These are phyloP conservation scores for Zalaria sp. DNA, from an alignment of 2,329 filamentous ascomycete species.

Conservation along the genomic window DNA sequence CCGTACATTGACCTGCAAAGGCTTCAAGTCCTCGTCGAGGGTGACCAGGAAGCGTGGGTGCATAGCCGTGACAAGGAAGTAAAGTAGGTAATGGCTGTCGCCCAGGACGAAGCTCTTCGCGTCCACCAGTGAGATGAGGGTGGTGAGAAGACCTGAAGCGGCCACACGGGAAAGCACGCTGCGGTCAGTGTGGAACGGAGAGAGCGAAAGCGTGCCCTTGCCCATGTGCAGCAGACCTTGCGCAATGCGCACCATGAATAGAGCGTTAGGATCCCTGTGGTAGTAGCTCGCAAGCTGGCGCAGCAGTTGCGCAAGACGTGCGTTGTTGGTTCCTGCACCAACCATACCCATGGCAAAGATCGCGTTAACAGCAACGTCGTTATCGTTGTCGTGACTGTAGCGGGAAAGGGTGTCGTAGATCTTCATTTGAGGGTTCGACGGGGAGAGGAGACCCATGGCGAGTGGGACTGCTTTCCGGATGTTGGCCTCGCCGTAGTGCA, in stretches of 20 bases:
- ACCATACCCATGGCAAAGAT: conserved; percentile 98
- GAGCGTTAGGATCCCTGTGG: conserved; percentile 84
- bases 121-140: conserved; percentile 87
- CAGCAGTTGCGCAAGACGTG: conserved; percentile 83
- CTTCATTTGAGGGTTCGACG: conserved; percentile 99
- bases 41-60: conserved; percentile 93
- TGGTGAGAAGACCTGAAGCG: conserved; percentile 75
- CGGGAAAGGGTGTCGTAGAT: conserved; percentile 95
- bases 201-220: conserved; percentile 90
- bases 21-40: conserved; percentile 85
- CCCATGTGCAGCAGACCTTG: conserved; percentile 98
- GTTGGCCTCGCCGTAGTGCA: conserved; percentile 98
- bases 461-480: conserved; percentile 92
- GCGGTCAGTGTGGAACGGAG: conserved; percentile 98
- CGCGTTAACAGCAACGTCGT: conserved; percentile 93
- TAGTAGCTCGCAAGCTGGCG: conserved; percentile 96
- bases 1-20: conserved; percentile 86
- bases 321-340: conserved; percentile 95
- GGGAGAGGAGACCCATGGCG: conserved; percentile 90
- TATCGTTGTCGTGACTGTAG: conserved; percentile 98
- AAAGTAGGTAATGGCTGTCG: conserved; percentile 81
- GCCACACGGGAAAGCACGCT: conserved; percentile 88
- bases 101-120: conserved; percentile 70
- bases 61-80: conserved; percentile 95
- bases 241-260: conserved; percentile 98